phyloP scores from a whole-genome alignment of 768 basidiomycete species.

The Mycena alexandri region DNA sequence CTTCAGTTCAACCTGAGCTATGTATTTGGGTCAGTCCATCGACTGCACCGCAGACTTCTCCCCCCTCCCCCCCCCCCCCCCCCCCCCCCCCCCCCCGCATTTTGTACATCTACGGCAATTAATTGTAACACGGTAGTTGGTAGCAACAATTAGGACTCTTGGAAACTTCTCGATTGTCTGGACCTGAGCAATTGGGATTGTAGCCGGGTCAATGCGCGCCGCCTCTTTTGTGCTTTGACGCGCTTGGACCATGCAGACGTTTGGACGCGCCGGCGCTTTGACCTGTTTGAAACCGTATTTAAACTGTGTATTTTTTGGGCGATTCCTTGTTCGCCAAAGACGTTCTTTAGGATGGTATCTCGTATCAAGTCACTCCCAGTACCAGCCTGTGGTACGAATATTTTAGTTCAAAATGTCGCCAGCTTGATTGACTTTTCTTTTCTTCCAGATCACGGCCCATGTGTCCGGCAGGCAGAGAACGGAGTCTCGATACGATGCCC shows the following conservation, averaged over 20 bases:
- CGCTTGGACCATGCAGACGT: slow-evolving; percentile 14
- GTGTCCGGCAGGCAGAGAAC: not conserved
- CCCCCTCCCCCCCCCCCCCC: no score
- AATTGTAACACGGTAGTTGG: slow-evolving; percentile 19
- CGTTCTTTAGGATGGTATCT: not conserved
- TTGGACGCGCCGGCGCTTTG: slow-evolving; percentile 6
- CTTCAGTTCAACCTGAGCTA: slow-evolving; percentile 32
- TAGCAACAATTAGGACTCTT: not conserved
- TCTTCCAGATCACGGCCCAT: not conserved
- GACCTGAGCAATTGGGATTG: not conserved
- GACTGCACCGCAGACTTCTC: not conserved
- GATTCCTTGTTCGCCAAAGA: not conserved
- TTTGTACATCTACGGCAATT: slow-evolving; percentile 13
- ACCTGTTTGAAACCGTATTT: slow-evolving; percentile 2
- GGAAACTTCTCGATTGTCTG: no score
- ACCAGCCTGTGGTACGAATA: not conserved
- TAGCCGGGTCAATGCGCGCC: not conserved
- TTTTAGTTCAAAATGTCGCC: not conserved
- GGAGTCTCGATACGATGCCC: not conserved
- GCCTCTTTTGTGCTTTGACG: slow-evolving; percentile 15
- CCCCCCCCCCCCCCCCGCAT: no score
- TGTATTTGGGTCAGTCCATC: not conserved
- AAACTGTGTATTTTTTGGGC: not conserved
- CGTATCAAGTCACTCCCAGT: not conserved
- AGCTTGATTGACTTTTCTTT: not conserved